Evolutionary conservation across 176 grass and related monocot genomes (phyloP).

Genomic region (Pharus latifolius): DNA sequence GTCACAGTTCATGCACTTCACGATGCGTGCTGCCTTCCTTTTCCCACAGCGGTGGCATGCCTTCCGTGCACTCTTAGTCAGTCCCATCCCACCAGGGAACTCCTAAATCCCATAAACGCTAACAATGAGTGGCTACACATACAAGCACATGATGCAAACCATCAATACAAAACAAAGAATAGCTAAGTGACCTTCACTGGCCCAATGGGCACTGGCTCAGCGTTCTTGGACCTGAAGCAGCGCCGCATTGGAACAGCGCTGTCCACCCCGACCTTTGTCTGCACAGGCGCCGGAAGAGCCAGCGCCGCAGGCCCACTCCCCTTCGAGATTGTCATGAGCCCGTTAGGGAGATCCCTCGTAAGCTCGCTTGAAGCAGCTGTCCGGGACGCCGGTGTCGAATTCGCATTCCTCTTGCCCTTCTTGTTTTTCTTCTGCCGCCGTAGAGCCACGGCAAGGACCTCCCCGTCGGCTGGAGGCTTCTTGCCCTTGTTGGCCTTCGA

Average conservation of each 20-base stretch:
- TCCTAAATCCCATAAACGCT: conserved; percentile 21
- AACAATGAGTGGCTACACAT: neutral
- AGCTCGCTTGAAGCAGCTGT: conserved; percentile 20
- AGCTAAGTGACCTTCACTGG: conserved; percentile 60
- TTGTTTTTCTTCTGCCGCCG: conserved; percentile 29
- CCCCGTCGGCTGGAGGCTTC: conserved; percentile 40
- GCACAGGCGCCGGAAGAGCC: neutral
- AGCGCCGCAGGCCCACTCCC: conserved; percentile 17
- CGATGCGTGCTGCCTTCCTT: conserved; percentile 38
- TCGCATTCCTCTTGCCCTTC: conserved; percentile 30
- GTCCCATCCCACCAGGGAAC: conserved; percentile 51
- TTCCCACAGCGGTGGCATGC: conserved; percentile 62
- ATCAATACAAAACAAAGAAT: conserved; percentile 9
- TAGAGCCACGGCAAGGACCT: conserved; percentile 37
- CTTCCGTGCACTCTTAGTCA: conserved; percentile 31
- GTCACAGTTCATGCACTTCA: conserved; percentile 60
- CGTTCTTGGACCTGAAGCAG: conserved; percentile 90
- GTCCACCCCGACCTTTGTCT: conserved; percentile 71
- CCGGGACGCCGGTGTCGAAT: neutral
- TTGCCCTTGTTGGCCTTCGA: conserved; percentile 44
- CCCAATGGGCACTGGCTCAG: conserved; percentile 63
- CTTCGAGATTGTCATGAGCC: conserved; percentile 90
- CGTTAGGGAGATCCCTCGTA: conserved; percentile 82
- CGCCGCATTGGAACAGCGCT: conserved; percentile 23
- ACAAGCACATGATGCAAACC: conserved; percentile 9